Percentiles rank a stretch among this genome's conserved stretches.
phyloP scores from a whole-genome alignment of 2,329 filamentous ascomycete species.

The Monilinia vaccinii-corymbosi region DNA sequence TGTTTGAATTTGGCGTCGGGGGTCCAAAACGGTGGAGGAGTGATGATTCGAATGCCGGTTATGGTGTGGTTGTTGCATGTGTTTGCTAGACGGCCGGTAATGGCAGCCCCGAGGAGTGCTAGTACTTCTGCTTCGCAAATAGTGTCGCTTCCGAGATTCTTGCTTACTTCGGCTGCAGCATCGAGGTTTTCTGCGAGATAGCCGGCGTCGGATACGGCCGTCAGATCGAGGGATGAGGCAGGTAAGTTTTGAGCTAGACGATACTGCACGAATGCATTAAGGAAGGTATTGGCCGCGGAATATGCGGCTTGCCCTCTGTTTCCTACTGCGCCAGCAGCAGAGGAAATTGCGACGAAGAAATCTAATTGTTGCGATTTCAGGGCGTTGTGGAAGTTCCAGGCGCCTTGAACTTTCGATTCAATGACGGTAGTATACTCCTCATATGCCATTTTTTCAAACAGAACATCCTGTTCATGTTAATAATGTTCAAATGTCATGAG shows the following conservation, averaged over 20 bases:
- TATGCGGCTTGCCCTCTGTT: constrained; percentile 34
- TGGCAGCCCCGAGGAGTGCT: constrained; percentile 42
- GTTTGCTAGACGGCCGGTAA: constrained; percentile 35
- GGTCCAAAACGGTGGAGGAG: constrained; percentile 42
- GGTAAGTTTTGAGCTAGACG: constrained; percentile 23
- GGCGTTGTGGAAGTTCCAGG: constrained; percentile 27
- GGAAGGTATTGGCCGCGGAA: constrained; percentile 32
- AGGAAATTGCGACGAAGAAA: constrained; percentile 37
- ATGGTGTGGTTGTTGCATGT: constrained; percentile 43
- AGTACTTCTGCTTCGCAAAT: constrained; percentile 46
- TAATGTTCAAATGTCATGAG: neutral
- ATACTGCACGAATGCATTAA: constrained; percentile 31
- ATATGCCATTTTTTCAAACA: constrained; percentile 27
- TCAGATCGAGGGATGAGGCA: constrained; percentile 29
- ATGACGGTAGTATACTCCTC: constrained; percentile 30
- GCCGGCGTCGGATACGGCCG: constrained; percentile 24
- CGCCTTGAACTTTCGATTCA: constrained; percentile 31
- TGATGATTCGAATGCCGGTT: constrained; percentile 44
- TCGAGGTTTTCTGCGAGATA: constrained; percentile 20
- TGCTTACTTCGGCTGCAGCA: constrained; percentile 18
- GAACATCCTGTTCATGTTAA: constrained; percentile 21
- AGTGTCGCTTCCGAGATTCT: constrained; percentile 31
- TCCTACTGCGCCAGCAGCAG: constrained; percentile 31
- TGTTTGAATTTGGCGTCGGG: constrained; percentile 45
- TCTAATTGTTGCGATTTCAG: constrained; percentile 28